Conservation (phyloP, 2,329 filamentous ascomycete genomes). For the Claviceps pazoutovae region DNA sequence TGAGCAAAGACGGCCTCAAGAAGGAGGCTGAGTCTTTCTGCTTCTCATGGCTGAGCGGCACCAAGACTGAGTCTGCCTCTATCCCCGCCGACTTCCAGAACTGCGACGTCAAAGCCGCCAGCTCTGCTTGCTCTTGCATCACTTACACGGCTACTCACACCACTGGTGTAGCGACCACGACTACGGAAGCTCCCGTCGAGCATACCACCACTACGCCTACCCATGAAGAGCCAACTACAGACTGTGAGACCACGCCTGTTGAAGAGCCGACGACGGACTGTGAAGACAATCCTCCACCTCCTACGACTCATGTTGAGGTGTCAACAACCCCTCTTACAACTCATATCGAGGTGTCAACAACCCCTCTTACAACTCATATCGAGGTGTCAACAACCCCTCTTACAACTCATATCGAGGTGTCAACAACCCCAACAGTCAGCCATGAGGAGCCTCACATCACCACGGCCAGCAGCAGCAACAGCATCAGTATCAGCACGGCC, state of each 20-base stretch:
- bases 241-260: background rate
- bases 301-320: background rate
- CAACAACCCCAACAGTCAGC: background rate
- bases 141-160: conserved; percentile 20
- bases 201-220: conserved; percentile 1
- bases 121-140: conserved; percentile 25
- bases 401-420: background rate
- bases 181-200: conserved; percentile 1
- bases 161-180: conserved; percentile 2
- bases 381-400: background rate
- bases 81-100: conserved; percentile 19
- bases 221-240: conserved; percentile 7
- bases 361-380: background rate
- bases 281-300: background rate
- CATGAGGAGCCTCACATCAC: background rate
- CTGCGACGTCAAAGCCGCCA: conserved; percentile 14
- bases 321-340: background rate
- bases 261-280: background rate
- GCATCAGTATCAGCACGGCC: background rate
- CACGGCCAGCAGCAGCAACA: background rate
- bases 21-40: conserved; percentile 19
- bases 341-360: background rate
- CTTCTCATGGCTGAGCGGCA: conserved; percentile 17
- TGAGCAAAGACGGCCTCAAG: conserved; percentile 19
- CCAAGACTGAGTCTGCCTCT: conserved; percentile 13